Base-by-base conservation (phyloP, 169 alveolate species). In the Plasmodium gallinaceum region DNA sequence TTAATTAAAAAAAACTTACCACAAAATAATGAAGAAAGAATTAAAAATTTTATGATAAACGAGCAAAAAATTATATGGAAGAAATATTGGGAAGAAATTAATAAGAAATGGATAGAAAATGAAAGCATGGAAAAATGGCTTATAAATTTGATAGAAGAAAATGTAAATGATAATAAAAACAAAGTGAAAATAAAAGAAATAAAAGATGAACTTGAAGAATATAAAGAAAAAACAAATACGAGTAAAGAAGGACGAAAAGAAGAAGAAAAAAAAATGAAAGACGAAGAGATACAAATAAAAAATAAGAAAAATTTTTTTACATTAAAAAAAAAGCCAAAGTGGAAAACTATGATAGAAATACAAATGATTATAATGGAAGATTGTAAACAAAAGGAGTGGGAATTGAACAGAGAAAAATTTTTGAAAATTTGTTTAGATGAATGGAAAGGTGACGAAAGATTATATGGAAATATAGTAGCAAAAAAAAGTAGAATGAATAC, bases 51-150 rank as follows among this genome's bases (percentile, higher is more conserved):
- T 0, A 54, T 54, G 64, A 12, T 54, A 54, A 10, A 54, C 8
- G 14, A 24, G 22, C 64, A 54, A 54, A 54, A 54, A 14, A 18
- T 18, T 54, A 54, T 54, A 54, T 54, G 64, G 64, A 54, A 54
- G 22, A 54, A 54, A 16, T 14, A 54, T 16, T 54, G 64, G 64
- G 14, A 54, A 54, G 64, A 54, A 7, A 16, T 54, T 3, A 5
- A 54, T 18, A 54, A 18, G 22, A 54, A 10, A 1, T 54, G 61
- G 61, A 51, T 54, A 54, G 64, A 54, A 7, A 24, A 54, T 54
- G 64, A 54, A 18, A 54, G 14, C 14, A 7, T 18, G 22, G 22
- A 18, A 7, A 24, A 54, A 2, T 9, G 24, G 64, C 7, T 54
- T 7, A 54, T 32, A 2, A 32, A 2, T 32, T 1, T 32, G 4